A percentile compares a stretch with the other conserved stretches of the same genome.
Conservation (phyloP, 768 basidiomycete species). For the Russula compacta region DNA sequence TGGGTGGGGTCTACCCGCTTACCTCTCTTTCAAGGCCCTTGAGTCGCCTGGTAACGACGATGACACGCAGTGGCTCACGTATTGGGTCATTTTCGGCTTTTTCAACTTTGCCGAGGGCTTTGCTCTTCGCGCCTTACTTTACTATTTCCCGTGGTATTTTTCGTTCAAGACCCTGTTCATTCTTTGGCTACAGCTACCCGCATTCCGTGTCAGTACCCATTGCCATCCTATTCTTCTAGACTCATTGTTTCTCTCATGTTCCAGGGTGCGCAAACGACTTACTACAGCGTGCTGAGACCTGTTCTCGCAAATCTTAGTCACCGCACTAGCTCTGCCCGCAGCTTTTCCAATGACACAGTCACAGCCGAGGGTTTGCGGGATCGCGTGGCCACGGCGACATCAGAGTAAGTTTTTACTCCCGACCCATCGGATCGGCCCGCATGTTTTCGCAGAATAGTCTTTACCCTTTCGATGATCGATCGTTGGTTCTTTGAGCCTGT, state of each 20-base stretch:
- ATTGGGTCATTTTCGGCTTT: conserved; percentile 93
- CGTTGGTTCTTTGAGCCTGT: background rate
- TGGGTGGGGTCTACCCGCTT: conserved; percentile 91
- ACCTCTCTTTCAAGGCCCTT: conserved; percentile 90
- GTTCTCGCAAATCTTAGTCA: conserved; percentile 55
- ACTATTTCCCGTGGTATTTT: conserved; percentile 93
- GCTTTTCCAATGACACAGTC: conserved; percentile 44
- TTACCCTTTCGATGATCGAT: background rate
- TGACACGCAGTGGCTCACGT: conserved; percentile 94
- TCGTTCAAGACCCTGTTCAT: conserved; percentile 87
- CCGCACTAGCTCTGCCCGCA: conserved; percentile 33
- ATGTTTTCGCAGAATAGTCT: background rate
- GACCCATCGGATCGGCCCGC: background rate
- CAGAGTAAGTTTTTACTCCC: conserved; percentile 24
- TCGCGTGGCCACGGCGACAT: conserved; percentile 33
- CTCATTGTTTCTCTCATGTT: conserved; percentile 2
- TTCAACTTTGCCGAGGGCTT: conserved; percentile 90
- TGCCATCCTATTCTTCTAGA: background rate
- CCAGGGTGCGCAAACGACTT: conserved; percentile 81
- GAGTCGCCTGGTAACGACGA: conserved; percentile 77
- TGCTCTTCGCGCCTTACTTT: conserved; percentile 73
- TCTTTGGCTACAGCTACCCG: conserved; percentile 85
- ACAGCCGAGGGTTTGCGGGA: conserved; percentile 41
- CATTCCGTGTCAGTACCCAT: conserved; percentile 58
- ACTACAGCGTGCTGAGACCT: conserved; percentile 71